Evolutionary conservation across 2,329 filamentous ascomycete genomes (phyloP), one percentile per base, ranked within the genome.

Genomic region (Akanthomyces uredinophilus): DNA sequence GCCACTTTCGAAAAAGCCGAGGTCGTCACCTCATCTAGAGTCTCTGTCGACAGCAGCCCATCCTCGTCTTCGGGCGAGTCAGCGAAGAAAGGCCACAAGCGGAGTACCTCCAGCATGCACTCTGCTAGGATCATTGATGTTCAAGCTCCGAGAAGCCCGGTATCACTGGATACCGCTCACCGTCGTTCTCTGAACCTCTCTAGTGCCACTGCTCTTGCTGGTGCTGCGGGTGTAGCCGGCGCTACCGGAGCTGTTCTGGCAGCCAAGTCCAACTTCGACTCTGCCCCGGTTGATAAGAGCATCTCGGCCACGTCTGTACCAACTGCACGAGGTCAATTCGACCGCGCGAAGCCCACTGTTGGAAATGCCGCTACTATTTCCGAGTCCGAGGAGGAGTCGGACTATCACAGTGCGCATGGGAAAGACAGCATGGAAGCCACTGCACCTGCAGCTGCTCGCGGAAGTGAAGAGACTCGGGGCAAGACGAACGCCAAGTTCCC

Each of bases 51-150:
- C 35, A 81, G 81, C 39, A 78, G 79, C 65, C 77, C 77, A 37
- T 83, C 82, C 0, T 80, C 81, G 2, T 73, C 80, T 3, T 71
- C 74, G 2, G 82, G 82, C 0, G 83, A 85, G 8, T 72, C 74
- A 46, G 76, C 75, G 32, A 79, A 67, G 66, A 64, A 77, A 68
- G 60, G 70, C 75, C 63, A 74, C 63, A 65, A 75, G 68, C 65
- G 75, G 66, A 65, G 70, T 74, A 67, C 79, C 69, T 67, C 80
- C 3, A 85, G 82, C 66, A 75, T 84, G 20, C 79, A 80, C 64
- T 86, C 83, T 3, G 80, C 82, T 41, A 81, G 84, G n/a, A 74
- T 87, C 41, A 82, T 86, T 29, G 83, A 86, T 41, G 83, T 86
- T 5, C 67, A 78, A 10, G 77, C 77, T 13, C 81, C 81, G 22